A percentile compares a stretch with the other conserved stretches of the same genome.
Conservation (phyloP, 805 yeast species). For the Pichia scutulata region DNA sequence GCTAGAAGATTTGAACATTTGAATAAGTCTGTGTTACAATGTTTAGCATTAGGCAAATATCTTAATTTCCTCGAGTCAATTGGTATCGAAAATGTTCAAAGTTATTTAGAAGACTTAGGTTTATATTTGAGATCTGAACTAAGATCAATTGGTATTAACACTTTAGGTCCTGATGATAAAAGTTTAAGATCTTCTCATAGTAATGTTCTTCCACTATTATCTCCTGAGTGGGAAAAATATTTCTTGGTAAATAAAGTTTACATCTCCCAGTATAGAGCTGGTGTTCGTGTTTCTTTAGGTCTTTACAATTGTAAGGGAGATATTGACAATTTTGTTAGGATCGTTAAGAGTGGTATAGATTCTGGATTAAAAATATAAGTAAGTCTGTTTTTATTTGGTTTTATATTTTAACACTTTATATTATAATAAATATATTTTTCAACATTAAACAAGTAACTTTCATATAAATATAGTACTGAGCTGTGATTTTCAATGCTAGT, state of each 20-base stretch:
- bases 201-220: not conserved
- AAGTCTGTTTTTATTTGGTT: no score
- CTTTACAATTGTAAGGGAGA: no score
- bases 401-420: no score
- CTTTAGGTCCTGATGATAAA: not conserved
- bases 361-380: no score
- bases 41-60: not conserved
- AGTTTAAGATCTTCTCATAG: not conserved
- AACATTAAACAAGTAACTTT: no score
- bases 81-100: not conserved
- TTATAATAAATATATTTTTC: no score
- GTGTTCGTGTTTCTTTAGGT: no score
- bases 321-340: no score
- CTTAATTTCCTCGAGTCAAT: no score
- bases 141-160: not conserved
- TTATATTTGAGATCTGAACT: not conserved
- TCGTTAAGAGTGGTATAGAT: no score
- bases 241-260: not conserved
- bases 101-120: not conserved
- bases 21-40: not conserved
- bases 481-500: no score
- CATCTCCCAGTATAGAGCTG: not conserved
- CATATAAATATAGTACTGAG: no score
- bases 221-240: not conserved
- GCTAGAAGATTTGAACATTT: not conserved